Base-by-base conservation (phyloP, 1,284 basidiomycete species). In the Boletus sp. region DNA sequence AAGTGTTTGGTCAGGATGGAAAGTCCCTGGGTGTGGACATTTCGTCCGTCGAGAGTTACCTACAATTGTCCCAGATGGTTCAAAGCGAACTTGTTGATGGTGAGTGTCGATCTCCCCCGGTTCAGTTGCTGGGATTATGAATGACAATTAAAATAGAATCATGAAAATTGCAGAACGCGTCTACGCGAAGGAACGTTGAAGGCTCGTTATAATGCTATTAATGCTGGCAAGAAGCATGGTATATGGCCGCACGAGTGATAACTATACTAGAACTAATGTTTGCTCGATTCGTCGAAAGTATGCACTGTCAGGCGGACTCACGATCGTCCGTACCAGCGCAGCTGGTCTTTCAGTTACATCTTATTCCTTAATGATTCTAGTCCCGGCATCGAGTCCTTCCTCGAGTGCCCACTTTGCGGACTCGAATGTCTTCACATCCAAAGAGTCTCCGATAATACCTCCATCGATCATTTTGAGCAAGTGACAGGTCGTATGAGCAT, bases 341-440 rank as follows among this genome's bases (percentile, higher is more conserved):
- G 94, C 81, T 16, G 94, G 90, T 40, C 94, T 80, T 37, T 84
- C 79, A 8, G 77, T 72, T 14, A 80, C 76, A 43, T 74, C 68
- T 49, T 80, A 81, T 30, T 76, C 80, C 64, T 84, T 88, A 56
- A 88, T 83, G 23, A 80, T 77, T 1, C 80, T 85, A 2, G 78
- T 84, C 2, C 82, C 83, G 14, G 80, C 73, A 13, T 84, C 67
- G 52, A 84, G 75, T 19, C 91, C 95, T 71, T 99, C 96, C 65
- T 99, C 96, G 39, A 99, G 72, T 3, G 85, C 90, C 96, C 96
- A 99, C 50, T 82, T 82, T 3, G 96, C 98, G 64, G 95, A 99
- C 57, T 89, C 88, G 64, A 99, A 99, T 92, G 94, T 95, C 69
- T 94, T 98, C 56, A 91, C 84, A 64, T 99, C 96, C 37, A 99